phyloP scores from a whole-genome alignment of 2,329 filamentous ascomycete genomes.

The Alternaria rosae region DNA sequence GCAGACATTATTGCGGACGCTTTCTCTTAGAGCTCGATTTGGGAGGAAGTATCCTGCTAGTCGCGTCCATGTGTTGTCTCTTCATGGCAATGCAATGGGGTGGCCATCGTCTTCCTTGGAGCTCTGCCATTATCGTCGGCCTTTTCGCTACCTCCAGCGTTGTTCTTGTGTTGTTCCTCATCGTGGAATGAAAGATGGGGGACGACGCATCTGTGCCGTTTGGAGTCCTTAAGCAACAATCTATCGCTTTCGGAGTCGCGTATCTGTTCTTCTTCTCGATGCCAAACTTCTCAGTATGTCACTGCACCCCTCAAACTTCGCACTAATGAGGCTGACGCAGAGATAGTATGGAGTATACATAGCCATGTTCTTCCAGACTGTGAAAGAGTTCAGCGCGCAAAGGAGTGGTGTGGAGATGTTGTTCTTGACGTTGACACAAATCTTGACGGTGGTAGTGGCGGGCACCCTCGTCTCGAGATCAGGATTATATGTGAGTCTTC shows the following conservation, averaged over 20 bases:
- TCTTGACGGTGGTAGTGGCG: neutral
- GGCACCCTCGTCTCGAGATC: neutral
- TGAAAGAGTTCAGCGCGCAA: neutral
- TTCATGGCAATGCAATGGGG: neutral
- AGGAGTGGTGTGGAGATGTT: neutral
- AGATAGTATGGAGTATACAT: neutral
- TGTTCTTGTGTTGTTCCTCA: neutral
- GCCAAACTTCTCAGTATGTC: neutral
- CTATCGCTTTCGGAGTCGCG: neutral
- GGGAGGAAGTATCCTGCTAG: neutral
- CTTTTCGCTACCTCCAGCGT: neutral
- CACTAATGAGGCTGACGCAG: neutral
- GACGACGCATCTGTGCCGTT: neutral
- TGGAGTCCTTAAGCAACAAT: neutral
- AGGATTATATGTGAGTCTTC: neutral
- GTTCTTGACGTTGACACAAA: neutral
- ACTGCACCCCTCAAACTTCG: neutral
- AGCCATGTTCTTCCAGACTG: neutral
- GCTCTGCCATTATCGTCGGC: neutral
- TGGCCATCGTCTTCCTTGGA: neutral
- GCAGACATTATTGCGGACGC: neutral
- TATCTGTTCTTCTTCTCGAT: neutral
- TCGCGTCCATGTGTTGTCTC: neutral
- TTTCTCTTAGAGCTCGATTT: neutral
- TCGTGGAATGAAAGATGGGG: neutral